Percentiles rank a stretch among this genome's conserved stretches.
phyloP scores from a whole-genome alignment of 768 basidiomycete species.

The Amanita jacksonii region DNA sequence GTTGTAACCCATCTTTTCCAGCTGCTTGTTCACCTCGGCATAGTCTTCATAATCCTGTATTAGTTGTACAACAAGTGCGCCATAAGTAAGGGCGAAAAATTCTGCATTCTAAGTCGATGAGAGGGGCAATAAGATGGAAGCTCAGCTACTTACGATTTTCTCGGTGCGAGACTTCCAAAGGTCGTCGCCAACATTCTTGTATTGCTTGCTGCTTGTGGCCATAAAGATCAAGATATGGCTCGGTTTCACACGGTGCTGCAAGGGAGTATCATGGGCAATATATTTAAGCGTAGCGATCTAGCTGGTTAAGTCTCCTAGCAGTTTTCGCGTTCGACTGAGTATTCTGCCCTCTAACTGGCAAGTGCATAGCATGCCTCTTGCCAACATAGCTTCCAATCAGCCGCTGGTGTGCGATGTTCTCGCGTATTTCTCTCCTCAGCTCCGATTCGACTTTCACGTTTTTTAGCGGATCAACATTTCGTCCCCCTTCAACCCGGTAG shows the following conservation, averaged over 20 bases:
- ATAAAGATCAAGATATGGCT: slow-evolving; percentile 21
- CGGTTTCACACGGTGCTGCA: slow-evolving; percentile 1
- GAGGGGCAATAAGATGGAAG: slow-evolving; percentile 8
- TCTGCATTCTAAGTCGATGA: slow-evolving; percentile 75
- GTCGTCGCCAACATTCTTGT: slow-evolving; percentile 87
- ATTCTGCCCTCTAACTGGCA: slow-evolving; percentile 92
- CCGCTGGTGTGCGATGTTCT: slow-evolving; percentile 88
- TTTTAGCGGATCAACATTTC: slow-evolving; percentile 51
- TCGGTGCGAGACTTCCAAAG: slow-evolving; percentile 92
- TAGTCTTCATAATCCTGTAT: slow-evolving; percentile 99
- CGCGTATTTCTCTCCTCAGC: slow-evolving; percentile 68
- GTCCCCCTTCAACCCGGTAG: slow-evolving; percentile 11
- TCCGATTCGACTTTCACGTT: slow-evolving; percentile 84
- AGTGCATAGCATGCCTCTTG: slow-evolving; percentile 82
- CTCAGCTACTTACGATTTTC: slow-evolving; percentile 65
- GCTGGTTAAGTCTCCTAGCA: slow-evolving; percentile 82
- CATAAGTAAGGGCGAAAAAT: slow-evolving; percentile 93
- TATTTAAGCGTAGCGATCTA: slow-evolving; percentile 43
- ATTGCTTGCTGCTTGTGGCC: slow-evolving; percentile 73
- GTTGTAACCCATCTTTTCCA: slow-evolving; percentile 99
- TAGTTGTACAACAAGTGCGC: slow-evolving; percentile 94
- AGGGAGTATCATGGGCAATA: not conserved
- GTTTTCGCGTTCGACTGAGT: slow-evolving; percentile 88
- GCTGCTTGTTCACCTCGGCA: slow-evolving; percentile 87
- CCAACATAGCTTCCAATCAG: slow-evolving; percentile 95